Evolutionary conservation across 306 rosid genomes (phyloP), one percentile per base, ranked within the genome.

Genomic region (Fragaria vesca): DNA sequence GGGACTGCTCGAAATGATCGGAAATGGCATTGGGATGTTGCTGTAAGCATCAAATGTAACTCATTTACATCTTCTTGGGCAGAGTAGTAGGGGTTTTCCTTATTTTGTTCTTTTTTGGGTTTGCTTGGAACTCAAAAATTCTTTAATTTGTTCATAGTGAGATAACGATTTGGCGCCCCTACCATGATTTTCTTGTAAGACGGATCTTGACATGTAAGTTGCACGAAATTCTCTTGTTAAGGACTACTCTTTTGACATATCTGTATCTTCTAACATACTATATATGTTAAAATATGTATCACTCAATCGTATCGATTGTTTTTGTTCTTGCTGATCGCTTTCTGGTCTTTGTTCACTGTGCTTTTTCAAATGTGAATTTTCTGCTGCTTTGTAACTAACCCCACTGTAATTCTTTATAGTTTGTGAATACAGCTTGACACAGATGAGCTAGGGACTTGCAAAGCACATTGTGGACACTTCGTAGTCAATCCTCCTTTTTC

Each of bases 191-290:
- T 43, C 77, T 38, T 57, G 77, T 57, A 40, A 24, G 42, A 66
- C 68, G 24, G 46, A 73, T 57, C 77, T 40, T 73, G 77, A 57
- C 45, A 73, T 55, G 36, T 71, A 26, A 8, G 15, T 30, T 28
- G 30, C 42, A 58, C 57, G 69, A 42, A 74, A 34, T 20, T 58
- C 69, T 46, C 20, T 16, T 15, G 42, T 73, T 57, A 51, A 24
- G 65, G 68, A 15, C 54, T 8, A 26, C 26, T 12, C 67, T 40
- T 73, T 73, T 40, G 77, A 58, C 78, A 16, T 43, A 42, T 74
- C 28, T 46, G 12, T 58, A 26, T 18, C 50, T 34, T 71, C 75
- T 0, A 15, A 17, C 50, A 36, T 55, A 2, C 15, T 47, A 16
- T 26, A 20, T 55, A 21, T 62, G 40, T 28, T 5, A 13, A 61